These are phyloP conservation scores for Dendrobium chrysotoxum DNA, from an alignment of 106 monocot species.

Conservation along the genomic window DNA sequence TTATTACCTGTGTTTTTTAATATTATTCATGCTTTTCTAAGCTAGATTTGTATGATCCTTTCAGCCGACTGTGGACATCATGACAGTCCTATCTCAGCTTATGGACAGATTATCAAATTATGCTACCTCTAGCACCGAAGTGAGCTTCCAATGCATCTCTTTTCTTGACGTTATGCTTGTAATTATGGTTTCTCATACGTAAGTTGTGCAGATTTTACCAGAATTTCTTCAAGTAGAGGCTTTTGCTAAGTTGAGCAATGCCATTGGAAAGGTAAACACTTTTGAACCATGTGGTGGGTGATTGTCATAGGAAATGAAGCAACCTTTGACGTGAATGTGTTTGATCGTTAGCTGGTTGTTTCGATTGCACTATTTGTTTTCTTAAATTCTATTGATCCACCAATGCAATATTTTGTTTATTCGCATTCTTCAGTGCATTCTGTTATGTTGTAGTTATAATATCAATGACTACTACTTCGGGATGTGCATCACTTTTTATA, in stretches of 20 bases:
- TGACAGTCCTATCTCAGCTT: conserved; percentile 82
- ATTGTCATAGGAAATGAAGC: not conserved
- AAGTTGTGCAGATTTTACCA: conserved; percentile 43
- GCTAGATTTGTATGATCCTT: conserved; percentile 9
- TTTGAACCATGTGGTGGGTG: not conserved
- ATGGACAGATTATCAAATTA: conserved; percentile 99
- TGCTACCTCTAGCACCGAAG: conserved; percentile 90
- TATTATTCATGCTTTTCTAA: not conserved
- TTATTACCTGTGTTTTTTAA: not conserved
- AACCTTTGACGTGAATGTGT: not conserved
- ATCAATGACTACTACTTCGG: not conserved
- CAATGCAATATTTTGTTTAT: not conserved
- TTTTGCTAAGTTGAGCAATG: conserved; percentile 86
- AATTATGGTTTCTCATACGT: not conserved
- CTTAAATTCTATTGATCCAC: not conserved
- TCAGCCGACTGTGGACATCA: conserved; percentile 95
- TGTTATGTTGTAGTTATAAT: not conserved
- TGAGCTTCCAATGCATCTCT: conserved; percentile 24
- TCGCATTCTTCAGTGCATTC: not conserved
- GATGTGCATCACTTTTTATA: not conserved
- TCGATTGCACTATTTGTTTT: not conserved
- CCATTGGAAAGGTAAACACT: conserved; percentile 86
- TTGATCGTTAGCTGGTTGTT: not conserved
- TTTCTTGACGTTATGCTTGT: not conserved
- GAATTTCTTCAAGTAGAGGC: conserved; percentile 99